A percentile compares a stretch with the other conserved stretches of the same genome.
Evolutionary conservation across 73 alveolate genomes (phyloP).

Genomic region (Paramecium primaurelia): DNA sequence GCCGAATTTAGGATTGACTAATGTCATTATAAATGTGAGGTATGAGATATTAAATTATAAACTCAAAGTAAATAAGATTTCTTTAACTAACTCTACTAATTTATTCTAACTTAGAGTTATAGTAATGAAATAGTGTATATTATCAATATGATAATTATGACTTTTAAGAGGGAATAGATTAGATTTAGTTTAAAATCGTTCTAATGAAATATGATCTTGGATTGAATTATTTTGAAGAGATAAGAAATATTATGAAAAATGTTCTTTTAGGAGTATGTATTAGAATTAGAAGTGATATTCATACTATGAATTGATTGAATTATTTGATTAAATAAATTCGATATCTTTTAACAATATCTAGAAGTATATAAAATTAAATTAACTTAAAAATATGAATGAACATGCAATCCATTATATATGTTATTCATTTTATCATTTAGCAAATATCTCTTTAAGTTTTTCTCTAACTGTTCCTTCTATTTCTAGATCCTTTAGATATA

Average conservation of each 20-base stretch:
- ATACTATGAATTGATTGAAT: background rate
- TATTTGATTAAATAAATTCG: background rate
- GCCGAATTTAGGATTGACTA: background rate
- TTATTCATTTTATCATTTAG: conserved; percentile 1
- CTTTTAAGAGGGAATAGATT: too few relatives aligned
- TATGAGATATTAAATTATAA: too few relatives aligned
- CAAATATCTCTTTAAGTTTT: conserved; percentile 22
- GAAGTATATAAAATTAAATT: background rate
- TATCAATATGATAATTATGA: background rate
- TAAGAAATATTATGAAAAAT: too few relatives aligned
- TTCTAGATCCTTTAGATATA: conserved; percentile 39
- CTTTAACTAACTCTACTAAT: background rate
- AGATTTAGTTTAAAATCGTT: background rate
- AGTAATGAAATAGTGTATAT: background rate
- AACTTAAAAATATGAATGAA: background rate
- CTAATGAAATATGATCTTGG: background rate
- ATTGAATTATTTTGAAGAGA: background rate
- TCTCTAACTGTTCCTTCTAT: conserved; percentile 51
- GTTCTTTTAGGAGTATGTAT: background rate
- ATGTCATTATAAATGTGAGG: background rate
- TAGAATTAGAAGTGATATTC: background rate
- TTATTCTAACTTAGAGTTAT: background rate
- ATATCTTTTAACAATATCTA: background rate
- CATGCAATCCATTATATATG: background rate
- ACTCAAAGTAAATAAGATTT: background rate